Evolutionary conservation across 73 alveolate species (phyloP), one percentile per base, ranked within the genome.

Genomic region (Paramecium caudatum): DNA sequence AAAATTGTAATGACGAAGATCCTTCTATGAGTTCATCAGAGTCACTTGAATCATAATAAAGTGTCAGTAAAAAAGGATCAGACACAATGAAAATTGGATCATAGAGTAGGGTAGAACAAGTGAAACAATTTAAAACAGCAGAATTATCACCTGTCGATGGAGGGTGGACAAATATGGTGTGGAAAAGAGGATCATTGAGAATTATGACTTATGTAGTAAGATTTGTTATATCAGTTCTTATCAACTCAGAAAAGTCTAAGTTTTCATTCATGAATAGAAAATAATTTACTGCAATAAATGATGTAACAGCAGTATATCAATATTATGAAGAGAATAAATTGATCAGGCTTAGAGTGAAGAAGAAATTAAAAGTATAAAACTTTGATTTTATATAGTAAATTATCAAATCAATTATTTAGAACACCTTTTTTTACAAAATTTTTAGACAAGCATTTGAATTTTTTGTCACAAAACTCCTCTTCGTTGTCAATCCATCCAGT

Each of bases 191-290:
- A 10, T 23, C 88, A 6, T 74, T 74, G 33, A 36, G 88, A 74
- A 74, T 74, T 19, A 74, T 74, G 88, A 45, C 68, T 15, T 74
- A 37, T 39, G 88, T 74, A 7, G 88, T 74, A 4, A 74, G 47
- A 43, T 74, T 74, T 43, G 88, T 74, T 7, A 74, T 45, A 21
- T 74, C 68, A 3, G 19, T 74, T 27, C 46, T 74, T 8, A 74
- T 17, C 0, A 74, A 74, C 23, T 74, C 88, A 16, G 88, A 74
- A 74, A 74, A 74, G 32, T 19, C 47, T 74, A 74, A 74, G 47
- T 74, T 74, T 17, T 39, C 88, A 37, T 74, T 74, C 10, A 74
- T 74, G 45, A 74, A 74, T 45, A 13, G 39, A 6, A 74, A 43
- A 15, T 21, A 74, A 45, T 74, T 74, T 27, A 37, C 2, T 74